Evolutionary conservation across 1,139 yeast species (phyloP).

Genomic region (Pichia terricola): DNA sequence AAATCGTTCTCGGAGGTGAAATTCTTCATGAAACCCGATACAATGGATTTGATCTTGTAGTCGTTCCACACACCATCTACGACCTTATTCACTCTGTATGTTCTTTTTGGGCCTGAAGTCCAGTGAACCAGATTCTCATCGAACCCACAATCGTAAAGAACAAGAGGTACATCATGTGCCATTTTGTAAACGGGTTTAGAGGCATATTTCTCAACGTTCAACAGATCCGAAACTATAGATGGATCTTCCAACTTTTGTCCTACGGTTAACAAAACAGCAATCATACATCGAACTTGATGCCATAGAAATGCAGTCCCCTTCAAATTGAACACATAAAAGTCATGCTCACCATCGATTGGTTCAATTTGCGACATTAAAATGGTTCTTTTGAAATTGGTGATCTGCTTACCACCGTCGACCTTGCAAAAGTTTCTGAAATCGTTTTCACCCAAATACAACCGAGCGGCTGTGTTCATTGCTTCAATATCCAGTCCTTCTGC

Average conservation of each 20-base stretch:
- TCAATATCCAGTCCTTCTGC: constrained; percentile 48
- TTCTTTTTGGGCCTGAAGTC: constrained; percentile 26
- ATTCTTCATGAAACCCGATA: constrained; percentile 28
- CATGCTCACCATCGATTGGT: constrained; percentile 26
- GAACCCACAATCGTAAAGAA: constrained; percentile 80
- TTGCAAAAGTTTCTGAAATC: constrained; percentile 95
- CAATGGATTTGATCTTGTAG: constrained; percentile 28
- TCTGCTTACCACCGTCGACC: constrained; percentile 88
- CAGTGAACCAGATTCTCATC: constrained; percentile 52
- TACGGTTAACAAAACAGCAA: constrained; percentile 67
- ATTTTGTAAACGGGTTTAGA: constrained; percentile 75
- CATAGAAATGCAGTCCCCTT: constrained; percentile 88
- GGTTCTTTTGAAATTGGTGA: constrained; percentile 59
- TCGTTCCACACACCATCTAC: constrained; percentile 26
- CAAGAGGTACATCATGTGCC: constrained; percentile 89
- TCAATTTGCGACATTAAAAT: constrained; percentile 46
- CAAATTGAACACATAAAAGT: constrained; percentile 61
- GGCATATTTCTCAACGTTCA: constrained; percentile 52
- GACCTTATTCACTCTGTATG: constrained; percentile 15
- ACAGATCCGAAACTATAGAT: constrained; percentile 43
- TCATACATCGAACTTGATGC: constrained; percentile 98
- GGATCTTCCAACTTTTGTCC: constrained; percentile 73
- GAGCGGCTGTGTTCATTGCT: constrained; percentile 64
- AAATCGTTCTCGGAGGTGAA: constrained; percentile 19
- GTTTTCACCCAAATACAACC: constrained; percentile 57